Evolutionary conservation across 139 green algal species (phyloP).

Genomic region (Limnomonas spitsbergensis): DNA sequence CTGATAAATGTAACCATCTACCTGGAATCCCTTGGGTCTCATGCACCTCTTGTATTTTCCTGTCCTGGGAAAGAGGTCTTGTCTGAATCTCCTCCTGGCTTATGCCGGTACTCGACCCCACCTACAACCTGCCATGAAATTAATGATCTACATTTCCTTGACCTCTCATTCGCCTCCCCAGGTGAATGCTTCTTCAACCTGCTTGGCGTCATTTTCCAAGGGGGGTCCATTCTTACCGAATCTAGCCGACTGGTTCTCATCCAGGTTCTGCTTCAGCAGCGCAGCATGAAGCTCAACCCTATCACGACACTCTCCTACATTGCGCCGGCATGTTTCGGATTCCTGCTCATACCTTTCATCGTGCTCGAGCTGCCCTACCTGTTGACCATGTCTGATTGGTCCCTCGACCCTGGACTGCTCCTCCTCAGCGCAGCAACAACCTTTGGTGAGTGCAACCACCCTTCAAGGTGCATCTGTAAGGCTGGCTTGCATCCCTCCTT

Average conservation of each 20-base stretch:
- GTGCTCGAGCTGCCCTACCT: conserved; percentile 44
- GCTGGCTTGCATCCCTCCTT: too few relatives aligned
- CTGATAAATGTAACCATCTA: too few relatives aligned
- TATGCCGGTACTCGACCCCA: too few relatives aligned
- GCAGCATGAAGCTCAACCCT: conserved; percentile 83
- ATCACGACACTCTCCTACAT: conserved; percentile 84
- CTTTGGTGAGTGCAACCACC: conserved; percentile 38
- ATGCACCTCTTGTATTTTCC: too few relatives aligned
- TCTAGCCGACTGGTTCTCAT: conserved; percentile 53
- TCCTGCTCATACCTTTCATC: conserved; percentile 48
- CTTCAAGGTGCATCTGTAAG: too few relatives aligned
- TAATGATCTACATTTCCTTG: too few relatives aligned
- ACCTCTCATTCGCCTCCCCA: too few relatives aligned
- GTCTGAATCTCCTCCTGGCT: too few relatives aligned
- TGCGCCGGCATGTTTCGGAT: conserved; percentile 58
- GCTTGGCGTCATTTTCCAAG: conserved; percentile 53
- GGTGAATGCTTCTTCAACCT: conserved; percentile 46
- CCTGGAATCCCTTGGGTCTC: too few relatives aligned
- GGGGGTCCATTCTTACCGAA: conserved; percentile 44
- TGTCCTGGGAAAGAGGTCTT: too few relatives aligned
- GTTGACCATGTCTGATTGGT: neutral
- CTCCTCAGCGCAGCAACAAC: conserved; percentile 32
- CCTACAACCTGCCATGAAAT: too few relatives aligned
- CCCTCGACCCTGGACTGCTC: conserved; percentile 23
- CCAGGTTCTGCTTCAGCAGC: conserved; percentile 74